A percentile compares a stretch with the other conserved stretches of the same genome.
phyloP scores from a whole-genome alignment of 306 rosid genomes.

The Erythrophleum fordii region DNA sequence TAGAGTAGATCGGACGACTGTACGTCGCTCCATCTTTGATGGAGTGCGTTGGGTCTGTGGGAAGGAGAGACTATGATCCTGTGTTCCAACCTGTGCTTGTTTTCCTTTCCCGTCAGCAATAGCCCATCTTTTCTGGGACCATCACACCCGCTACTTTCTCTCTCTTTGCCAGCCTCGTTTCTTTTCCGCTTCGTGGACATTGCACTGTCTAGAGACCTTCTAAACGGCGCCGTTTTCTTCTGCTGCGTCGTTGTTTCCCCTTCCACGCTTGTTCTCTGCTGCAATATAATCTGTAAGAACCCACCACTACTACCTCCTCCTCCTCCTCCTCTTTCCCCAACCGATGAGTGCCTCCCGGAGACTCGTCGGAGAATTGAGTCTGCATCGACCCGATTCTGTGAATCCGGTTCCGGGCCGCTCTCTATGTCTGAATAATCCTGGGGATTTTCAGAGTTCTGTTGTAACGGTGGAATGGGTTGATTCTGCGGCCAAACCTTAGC shows the following conservation, averaged over 20 bases:
- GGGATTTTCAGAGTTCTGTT: slow-evolving; percentile 7
- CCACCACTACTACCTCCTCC: neutral
- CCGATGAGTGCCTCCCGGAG: slow-evolving; percentile 77
- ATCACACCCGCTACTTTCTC: slow-evolving; percentile 47
- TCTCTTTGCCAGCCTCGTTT: slow-evolving; percentile 21
- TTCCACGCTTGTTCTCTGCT: neutral
- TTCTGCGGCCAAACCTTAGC: slow-evolving; percentile 25
- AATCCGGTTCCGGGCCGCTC: slow-evolving; percentile 5
- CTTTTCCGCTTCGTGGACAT: slow-evolving; percentile 13
- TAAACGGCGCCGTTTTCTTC: slow-evolving; percentile 49
- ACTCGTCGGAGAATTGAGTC: slow-evolving; percentile 42
- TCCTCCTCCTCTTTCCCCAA: slow-evolving; percentile 48
- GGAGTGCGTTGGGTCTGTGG: slow-evolving; percentile 1
- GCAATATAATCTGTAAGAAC: slow-evolving; percentile 12
- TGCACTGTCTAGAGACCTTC: slow-evolving; percentile 72
- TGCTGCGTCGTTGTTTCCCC: neutral
- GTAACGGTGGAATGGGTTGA: slow-evolving; percentile 6
- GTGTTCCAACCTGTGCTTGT: slow-evolving; percentile 62
- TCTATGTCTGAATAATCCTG: slow-evolving; percentile 36
- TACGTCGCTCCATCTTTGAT: slow-evolving; percentile 86
- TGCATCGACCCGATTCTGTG: neutral
- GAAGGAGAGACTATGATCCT: slow-evolving; percentile 75
- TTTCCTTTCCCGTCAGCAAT: slow-evolving; percentile 46
- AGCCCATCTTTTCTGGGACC: slow-evolving; percentile 69
- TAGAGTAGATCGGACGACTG: slow-evolving; percentile 71